Evolutionary conservation across 495 filamentous ascomycete genomes (phyloP).

Genomic region (Darksidea phi): DNA sequence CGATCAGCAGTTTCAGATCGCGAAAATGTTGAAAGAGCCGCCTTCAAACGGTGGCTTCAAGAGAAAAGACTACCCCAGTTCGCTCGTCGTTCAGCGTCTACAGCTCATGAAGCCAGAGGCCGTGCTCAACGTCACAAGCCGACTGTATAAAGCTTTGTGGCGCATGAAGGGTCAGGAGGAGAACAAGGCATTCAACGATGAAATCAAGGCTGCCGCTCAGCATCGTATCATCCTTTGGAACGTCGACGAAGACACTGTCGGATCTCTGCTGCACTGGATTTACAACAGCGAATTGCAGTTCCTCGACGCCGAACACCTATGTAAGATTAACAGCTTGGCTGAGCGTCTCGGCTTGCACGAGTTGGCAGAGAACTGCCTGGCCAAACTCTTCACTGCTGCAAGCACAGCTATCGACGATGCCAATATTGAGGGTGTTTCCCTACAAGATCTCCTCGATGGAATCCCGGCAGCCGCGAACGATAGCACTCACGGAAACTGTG

Average conservation of each 20-base stretch:
- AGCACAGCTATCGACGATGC: conserved; percentile 2
- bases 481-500: neutral
- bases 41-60: neutral
- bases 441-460: neutral
- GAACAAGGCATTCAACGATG: neutral
- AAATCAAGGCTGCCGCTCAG: conserved; percentile 16
- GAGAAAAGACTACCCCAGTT: neutral
- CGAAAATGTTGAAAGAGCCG: neutral
- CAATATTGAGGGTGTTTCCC: neutral
- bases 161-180: conserved; percentile 4
- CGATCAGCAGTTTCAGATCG: neutral
- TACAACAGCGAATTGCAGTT: neutral
- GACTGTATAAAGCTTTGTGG: neutral
- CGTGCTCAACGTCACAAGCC: neutral
- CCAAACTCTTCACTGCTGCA: neutral
- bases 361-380: conserved; percentile 4
- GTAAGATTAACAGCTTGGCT: conserved; percentile 11
- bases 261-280: conserved; percentile 10
- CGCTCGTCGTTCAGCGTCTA: neutral
- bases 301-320: conserved; percentile 1
- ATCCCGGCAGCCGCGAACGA: neutral
- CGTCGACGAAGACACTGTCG: neutral
- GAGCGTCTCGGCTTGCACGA: conserved; percentile 1
- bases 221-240: conserved; percentile 1
- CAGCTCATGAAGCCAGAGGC: neutral